Base-by-base conservation (phyloP, 1,284 basidiomycete species). In the Ceratobasidium sp. region DNA sequence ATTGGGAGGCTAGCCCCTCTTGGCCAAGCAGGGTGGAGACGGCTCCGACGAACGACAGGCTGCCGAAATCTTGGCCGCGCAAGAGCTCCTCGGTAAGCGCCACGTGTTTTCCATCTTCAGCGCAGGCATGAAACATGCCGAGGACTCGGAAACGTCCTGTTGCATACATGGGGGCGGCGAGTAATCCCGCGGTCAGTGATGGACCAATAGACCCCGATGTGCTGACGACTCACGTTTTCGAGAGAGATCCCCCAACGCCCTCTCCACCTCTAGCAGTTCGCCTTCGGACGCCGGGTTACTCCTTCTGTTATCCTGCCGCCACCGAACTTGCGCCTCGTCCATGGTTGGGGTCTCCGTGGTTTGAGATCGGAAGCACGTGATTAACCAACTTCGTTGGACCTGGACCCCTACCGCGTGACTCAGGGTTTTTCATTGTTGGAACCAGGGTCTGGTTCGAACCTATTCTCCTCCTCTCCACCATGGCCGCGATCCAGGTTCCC, bases 221-320 rank as follows among this genome's bases (percentile, higher is more conserved):
- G 38, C 38, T 41, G 38, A 41, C 10, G 38, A 67, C 65, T 67
- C 46, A 67, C 65, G 41, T 14, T 50, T 27, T 20, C 7, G 20
- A 12, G 41, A 46, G 23, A 50, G 20, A 14, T 67, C 44, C 23
- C 65, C 65, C 46, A 67, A 7, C 3, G 44, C 23, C 23, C 46
- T 1, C 44, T 67, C 65, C 4, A 35, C n/a, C 46, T 23, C 23
- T 16, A 67, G 38, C 3, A 67, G 38, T 12, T 67, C 65, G 10
- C 46, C 65, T 50, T 67, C 65, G 41, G 44, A 67, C 23, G 65
- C 65, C 44, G 65, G 65, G n/a, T 67, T 27, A 44, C 46, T 50
- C 18, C 65, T 16, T 50, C 7, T 27, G 44, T 67, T 67, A 7
- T 23, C 16, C 5, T 27, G 6, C 20, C 46, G 44, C 65, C 65